Evolutionary conservation across 768 basidiomycete species (phyloP), one percentile per base, ranked within the genome.

Genomic region (Termitomyces sp.): DNA sequence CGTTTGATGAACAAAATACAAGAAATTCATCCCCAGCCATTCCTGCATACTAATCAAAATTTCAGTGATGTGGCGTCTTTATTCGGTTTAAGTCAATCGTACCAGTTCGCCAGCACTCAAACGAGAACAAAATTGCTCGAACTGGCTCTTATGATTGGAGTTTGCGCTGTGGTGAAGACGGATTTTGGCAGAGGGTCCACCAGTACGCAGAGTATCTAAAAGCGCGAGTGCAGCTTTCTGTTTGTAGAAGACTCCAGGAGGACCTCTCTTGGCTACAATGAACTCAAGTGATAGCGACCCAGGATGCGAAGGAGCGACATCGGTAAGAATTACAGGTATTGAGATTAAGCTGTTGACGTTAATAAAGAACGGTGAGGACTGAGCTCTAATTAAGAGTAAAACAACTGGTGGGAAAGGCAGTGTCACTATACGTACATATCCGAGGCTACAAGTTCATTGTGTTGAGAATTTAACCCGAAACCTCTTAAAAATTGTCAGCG

Each of bases 201-300:
- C 74, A 14, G 79, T 74, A 44, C 78, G 77, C 31, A 89, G 64
- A 6, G 84, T 75, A 54, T 77, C 71, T n/a, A 86, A 71, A 53
- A 88, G 68, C n/a, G 72, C 66, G 34, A 75, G 65, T 2, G 82
- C 82, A 58, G 78, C 69, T 31, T 77, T 65, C 31, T 71, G 67
- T 39, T 69, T 69, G 64, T 87, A 88, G 63, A 90, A 88, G 62
- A 84, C 79, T 20, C 85, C 88, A 1, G 85, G 78, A 9, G 78
- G 76, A 18, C 75, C 76, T 34, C 67, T 76, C 14, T 71, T 74
- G 20, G 67, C 70, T 37, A 77, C 66, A 32, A 74, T 64, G 20
- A 72, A 68, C 37, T 79, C 76, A 18, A 75, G 70, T 42, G 76
- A 73, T 26, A 69, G 62, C 31, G 63, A 65, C 4, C 63, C 61